Evolutionary conservation across 176 grass and related monocot species (phyloP), one percentile per base, ranked within the genome.

Genomic region (Eremochloa ophiuroides): DNA sequence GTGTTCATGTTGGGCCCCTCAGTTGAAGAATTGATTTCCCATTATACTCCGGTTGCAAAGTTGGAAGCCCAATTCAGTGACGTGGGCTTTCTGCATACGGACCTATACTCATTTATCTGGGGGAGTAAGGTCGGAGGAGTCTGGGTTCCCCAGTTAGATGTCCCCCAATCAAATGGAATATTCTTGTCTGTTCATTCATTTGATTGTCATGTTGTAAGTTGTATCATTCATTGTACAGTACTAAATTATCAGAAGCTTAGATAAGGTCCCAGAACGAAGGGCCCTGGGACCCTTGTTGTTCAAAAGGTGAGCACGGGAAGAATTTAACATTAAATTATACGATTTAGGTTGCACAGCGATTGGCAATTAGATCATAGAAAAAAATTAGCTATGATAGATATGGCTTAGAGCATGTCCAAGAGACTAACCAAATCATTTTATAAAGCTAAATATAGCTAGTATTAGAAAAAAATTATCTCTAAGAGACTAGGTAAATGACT

Each of bases 121-220:
- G 28, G 80, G 79, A 31, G 17, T 38, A 29, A 22, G 42, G 66
- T 66, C 33, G 37, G 74, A 65, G 31, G 70, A 42, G 48, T 83
- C 15, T 78, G 55, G 27, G 55, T 79, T 71, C 40, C 50, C 30
- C 16, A 28, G 17, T 62, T 51, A 17, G 18, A 50, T 78, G 8
- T 22, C 5, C 40, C 48, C 42, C 16, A 39, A 22, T 64, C 66
- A 20, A 14, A 51, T 72, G 9, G 64, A 10, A 35, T 85, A 16
- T 18, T 26, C 67, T 33, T 18, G n/a, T 41, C n/a, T 83, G 58
- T 53, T 43, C 71, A 85, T 80, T 85, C 22, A 15, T 76, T 83
- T 70, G 13, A 65, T 85, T 62, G 5, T 11, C 61, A 68, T 79
- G 78, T 81, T 81, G 73, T 72, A 69, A 48, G 48, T 83, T 83